phyloP scores from a whole-genome alignment of 179 eudicot species.

The Heliamphora pulchella region DNA sequence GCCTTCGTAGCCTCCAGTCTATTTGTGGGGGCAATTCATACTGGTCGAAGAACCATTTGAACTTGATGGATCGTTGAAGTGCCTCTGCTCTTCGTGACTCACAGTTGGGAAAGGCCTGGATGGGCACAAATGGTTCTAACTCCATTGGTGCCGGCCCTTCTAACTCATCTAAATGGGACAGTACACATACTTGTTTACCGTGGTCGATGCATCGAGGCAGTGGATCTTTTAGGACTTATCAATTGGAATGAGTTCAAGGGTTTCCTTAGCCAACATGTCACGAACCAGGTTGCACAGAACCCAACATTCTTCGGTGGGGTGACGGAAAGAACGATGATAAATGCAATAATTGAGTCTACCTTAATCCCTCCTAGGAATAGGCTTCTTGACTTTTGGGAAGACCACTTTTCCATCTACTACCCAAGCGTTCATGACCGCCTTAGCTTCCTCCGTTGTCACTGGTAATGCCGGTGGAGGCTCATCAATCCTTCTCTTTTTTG shows the following conservation, averaged over 20 bases:
- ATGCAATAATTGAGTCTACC: not conserved
- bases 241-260: not conserved
- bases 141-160: not conserved
- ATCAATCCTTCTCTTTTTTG: no score
- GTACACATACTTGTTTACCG: not conserved
- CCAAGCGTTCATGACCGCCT: not conserved
- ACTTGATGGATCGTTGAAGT: not conserved
- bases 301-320: not conserved
- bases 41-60: not conserved
- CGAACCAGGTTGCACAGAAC: not conserved
- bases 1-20: not conserved
- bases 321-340: not conserved
- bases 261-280: no score
- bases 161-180: not conserved
- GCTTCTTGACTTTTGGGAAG: not conserved
- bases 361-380: not conserved
- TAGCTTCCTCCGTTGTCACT: no score
- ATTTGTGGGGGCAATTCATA: no score
- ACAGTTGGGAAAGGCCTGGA: no score
- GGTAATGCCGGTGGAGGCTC: no score
- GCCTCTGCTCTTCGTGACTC: no score
- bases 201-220: not conserved
- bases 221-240: not conserved
- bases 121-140: no score
- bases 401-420: not conserved